Conservation (phyloP, 768 basidiomycete species). For the Exidia glandulosa region DNA sequence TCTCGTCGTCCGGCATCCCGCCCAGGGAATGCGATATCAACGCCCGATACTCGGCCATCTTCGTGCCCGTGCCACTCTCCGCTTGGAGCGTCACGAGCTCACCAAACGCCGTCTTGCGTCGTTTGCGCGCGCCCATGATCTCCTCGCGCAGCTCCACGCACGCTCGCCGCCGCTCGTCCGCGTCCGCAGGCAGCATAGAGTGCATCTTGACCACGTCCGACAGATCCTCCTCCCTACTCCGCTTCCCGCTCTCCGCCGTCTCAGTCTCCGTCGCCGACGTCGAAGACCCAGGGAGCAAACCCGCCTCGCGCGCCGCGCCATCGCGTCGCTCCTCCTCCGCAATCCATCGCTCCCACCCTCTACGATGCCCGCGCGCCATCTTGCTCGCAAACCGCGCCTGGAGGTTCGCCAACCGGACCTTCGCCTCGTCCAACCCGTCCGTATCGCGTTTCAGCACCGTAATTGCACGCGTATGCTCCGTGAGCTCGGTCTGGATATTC, state of each 20-base stretch:
- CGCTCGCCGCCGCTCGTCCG: slow-evolving; percentile 37
- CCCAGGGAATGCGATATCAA: slow-evolving; percentile 35
- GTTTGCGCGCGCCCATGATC: slow-evolving; percentile 50
- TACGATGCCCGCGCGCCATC: slow-evolving; percentile 71
- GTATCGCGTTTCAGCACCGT: slow-evolving; percentile 58
- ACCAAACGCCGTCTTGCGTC: slow-evolving; percentile 63
- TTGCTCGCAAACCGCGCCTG: slow-evolving; percentile 57
- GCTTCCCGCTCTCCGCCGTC: slow-evolving; percentile 28
- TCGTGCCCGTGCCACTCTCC: slow-evolving; percentile 80
- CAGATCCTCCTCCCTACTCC: slow-evolving; percentile 44
- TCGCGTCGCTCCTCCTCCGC: slow-evolving; percentile 77
- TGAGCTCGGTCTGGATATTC: slow-evolving; percentile 83
- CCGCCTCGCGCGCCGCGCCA: slow-evolving; percentile 48
- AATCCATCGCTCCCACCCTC: slow-evolving; percentile 91
- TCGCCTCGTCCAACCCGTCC: slow-evolving; percentile 51
- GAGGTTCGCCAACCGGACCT: slow-evolving; percentile 45
- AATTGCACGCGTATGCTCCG: slow-evolving; percentile 72
- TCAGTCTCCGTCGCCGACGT: slow-evolving; percentile 31
- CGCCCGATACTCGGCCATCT: slow-evolving; percentile 81
- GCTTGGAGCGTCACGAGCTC: slow-evolving; percentile 72
- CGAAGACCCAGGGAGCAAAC: slow-evolving; percentile 43
- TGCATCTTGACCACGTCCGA: slow-evolving; percentile 53
- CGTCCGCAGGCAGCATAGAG: slow-evolving; percentile 44
- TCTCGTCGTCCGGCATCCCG: neutral
- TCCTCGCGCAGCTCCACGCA: slow-evolving; percentile 59